Evolutionary conservation across 164 flowering plant species (phyloP), one percentile per base, ranked within the genome.

Genomic region (Annona squamosa): DNA sequence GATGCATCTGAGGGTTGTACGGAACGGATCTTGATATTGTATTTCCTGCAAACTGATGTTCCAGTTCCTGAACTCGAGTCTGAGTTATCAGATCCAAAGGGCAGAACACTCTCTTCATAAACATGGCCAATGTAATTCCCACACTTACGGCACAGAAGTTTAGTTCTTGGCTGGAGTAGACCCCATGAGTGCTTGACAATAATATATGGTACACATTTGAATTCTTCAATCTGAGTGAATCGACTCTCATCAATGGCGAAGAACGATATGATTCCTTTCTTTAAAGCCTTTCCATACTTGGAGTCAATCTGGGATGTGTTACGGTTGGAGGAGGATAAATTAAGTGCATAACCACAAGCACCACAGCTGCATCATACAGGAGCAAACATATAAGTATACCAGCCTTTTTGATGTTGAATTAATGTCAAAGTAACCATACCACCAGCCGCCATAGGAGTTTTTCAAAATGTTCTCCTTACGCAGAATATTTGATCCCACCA

Each of bases 101-200:
- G 75, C 18, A 82, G 77, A 16, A 78, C 72, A 41, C 71, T 78
- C 6, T 79, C 87, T 37, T 85, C 85, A 70, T 84, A 85, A 59
- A 95, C 92, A 76, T 71, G 74, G 71, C 98, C 99, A 62, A 94
- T 85, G 66, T 76, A 80, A 79, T 87, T 89, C 19, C 94, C 90
- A 78, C 99, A 92, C 75, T 92, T 92, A 3, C 96, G 87, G 74
- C 99, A 94, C 41, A 92, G 85, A 48, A 92, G 96, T 63, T 90
- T 90, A 63, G 91, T 91, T 83, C 81, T 88, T 41, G 79, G 80
- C 12, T 87, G 84, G 52, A 90, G 81, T 61, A 94, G 80, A 57
- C 95, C 91, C 94, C 90, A 89, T 0, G 88, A 86, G 66, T 78
- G 72, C 76, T 86, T 88, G 71, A 90, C 82, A 26, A 83, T 68